These are phyloP conservation scores for Thalassiosira allenii DNA, from an alignment of 352 stramenopile species.

Conservation along the genomic window DNA sequence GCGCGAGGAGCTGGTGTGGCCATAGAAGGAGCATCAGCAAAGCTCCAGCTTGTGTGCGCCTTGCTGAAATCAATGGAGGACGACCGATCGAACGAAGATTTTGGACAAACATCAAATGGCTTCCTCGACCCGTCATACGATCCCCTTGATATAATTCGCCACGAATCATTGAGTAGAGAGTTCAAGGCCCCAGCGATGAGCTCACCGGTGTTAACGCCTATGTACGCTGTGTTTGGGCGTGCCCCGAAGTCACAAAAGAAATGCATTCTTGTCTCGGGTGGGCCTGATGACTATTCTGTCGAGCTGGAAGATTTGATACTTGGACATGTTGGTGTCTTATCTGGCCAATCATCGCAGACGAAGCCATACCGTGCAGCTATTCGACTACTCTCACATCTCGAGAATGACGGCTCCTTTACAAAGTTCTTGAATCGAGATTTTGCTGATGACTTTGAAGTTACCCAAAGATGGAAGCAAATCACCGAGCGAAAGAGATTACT, in stretches of 20 bases:
- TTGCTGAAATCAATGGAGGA: slow-evolving; percentile 14
- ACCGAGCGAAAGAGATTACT: slow-evolving; percentile 5
- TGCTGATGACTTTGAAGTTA: slow-evolving; percentile 19
- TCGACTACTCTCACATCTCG: slow-evolving; percentile 31
- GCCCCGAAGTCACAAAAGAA: slow-evolving; percentile 19
- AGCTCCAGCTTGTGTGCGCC: slow-evolving; percentile 18
- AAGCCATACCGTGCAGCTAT: slow-evolving; percentile 24
- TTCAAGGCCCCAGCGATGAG: slow-evolving; percentile 34
- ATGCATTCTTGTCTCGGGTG: slow-evolving; percentile 21
- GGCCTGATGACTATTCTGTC: slow-evolving; percentile 22
- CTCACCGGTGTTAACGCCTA: background rate
- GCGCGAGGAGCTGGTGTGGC: background rate
- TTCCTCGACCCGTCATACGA: slow-evolving; percentile 6
- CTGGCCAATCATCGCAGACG: background rate
- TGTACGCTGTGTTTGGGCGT: slow-evolving; percentile 31
- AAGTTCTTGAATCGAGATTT: slow-evolving; percentile 34
- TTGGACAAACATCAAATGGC: too few species aligned
- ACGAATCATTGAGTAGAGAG: slow-evolving; percentile 23
- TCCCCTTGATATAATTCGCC: slow-evolving; percentile 5
- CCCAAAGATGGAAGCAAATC: slow-evolving; percentile 11
- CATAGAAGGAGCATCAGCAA: slow-evolving; percentile 15
- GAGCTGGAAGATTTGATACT: slow-evolving; percentile 30
- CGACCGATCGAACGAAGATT: slow-evolving; percentile 3
- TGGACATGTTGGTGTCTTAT: slow-evolving; percentile 5
- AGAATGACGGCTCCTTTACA: slow-evolving; percentile 33